Evolutionary conservation across 2,329 filamentous ascomycete genomes (phyloP).

Genomic region (Hypoxylon rubiginosum): DNA sequence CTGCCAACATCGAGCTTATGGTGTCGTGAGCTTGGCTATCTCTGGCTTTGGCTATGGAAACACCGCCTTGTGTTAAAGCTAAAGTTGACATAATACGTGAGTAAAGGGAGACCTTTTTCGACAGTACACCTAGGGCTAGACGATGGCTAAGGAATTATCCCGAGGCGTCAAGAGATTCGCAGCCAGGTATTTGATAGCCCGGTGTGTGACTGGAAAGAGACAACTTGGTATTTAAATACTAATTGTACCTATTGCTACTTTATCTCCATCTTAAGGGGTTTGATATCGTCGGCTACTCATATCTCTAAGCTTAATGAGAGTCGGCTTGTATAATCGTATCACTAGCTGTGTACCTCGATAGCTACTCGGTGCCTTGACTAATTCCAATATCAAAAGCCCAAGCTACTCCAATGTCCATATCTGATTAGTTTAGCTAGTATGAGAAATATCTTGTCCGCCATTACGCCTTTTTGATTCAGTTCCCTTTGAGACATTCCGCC

Average conservation of each 20-base stretch:
- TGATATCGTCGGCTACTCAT: too few species aligned
- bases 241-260: not conserved
- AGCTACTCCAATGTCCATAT: not conserved
- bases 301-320: not conserved
- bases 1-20: too few species aligned
- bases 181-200: not conserved
- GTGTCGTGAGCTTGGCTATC: too few species aligned
- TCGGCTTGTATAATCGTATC: not conserved
- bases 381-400: not conserved
- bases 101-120: too few species aligned
- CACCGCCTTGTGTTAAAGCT: too few species aligned
- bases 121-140: too few species aligned
- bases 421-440: not conserved
- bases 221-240: too few species aligned
- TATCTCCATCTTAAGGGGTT: not conserved
- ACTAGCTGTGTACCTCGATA: not conserved
- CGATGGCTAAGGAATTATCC: not conserved
- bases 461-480: not conserved
- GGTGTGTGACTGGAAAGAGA: not conserved
- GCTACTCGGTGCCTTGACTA: not conserved
- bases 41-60: too few species aligned
- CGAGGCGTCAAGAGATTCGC: too few species aligned
- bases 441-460: not conserved
- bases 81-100: too few species aligned
- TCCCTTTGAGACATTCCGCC: not conserved